Evolutionary conservation across 192 early-diverging fungal genomes (phyloP).

Genomic region (Coemansia sp.): DNA sequence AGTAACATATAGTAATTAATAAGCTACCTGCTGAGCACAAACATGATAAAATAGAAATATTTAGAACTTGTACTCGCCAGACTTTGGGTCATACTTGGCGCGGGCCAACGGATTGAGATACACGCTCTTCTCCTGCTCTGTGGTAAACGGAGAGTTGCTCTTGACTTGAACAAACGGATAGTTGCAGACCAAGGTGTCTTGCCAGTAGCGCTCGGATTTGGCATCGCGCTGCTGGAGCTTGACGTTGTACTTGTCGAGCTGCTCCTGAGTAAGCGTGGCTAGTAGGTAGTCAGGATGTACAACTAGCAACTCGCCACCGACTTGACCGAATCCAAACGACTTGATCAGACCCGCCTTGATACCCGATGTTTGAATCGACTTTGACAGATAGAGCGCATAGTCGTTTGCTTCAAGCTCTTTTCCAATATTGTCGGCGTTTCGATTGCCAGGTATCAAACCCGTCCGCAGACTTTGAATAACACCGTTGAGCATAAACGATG

Average conservation of each 20-base stretch:
- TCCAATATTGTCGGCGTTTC: slow-evolving; percentile 61
- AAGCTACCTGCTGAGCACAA: no score
- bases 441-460: slow-evolving; percentile 89
- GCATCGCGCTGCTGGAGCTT: slow-evolving; percentile 6
- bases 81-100: slow-evolving; percentile 5
- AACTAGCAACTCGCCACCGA: slow-evolving; percentile 82
- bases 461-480: slow-evolving; percentile 79
- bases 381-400: slow-evolving; percentile 73
- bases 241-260: slow-evolving; percentile 59
- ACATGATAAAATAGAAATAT: no score
- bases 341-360: slow-evolving; percentile 88
- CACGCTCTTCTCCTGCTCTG: slow-evolving; percentile 19
- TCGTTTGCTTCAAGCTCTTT: slow-evolving; percentile 71
- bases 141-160: slow-evolving; percentile 12
- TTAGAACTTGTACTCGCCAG: slow-evolving; percentile 48
- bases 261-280: slow-evolving; percentile 66
- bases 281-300: slow-evolving; percentile 86
- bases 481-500: slow-evolving; percentile 94
- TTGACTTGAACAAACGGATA: slow-evolving; percentile 32
- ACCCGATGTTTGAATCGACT: slow-evolving; percentile 74
- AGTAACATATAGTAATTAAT: no score
- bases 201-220: slow-evolving; percentile 20
- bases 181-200: slow-evolving; percentile 30
- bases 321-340: slow-evolving; percentile 92
- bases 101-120: slow-evolving; percentile 23